Conservation (phyloP, 1,284 basidiomycete species). For the Heliocybe sulcata region DNA sequence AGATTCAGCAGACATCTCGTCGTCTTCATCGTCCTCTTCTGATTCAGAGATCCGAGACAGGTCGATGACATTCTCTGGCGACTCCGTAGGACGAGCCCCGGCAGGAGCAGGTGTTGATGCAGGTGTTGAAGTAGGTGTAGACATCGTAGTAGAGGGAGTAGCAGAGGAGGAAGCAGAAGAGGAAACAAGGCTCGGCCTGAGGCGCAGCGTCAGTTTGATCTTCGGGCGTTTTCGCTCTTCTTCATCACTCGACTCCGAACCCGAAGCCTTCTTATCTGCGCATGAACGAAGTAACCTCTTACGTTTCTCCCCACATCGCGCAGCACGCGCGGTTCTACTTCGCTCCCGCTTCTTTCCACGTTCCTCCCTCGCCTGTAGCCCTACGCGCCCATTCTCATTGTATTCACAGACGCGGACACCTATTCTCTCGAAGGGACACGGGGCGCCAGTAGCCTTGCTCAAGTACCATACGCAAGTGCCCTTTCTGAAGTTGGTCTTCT, state of each 20-base stretch:
- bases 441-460: slow-evolving; percentile 61
- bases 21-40: slow-evolving; percentile 18
- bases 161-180: slow-evolving; percentile 14
- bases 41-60: slow-evolving; percentile 28
- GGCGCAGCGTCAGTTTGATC: slow-evolving; percentile 60
- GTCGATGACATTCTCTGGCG: slow-evolving; percentile 29
- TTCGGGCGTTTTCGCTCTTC: slow-evolving; percentile 47
- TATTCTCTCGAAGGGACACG: slow-evolving; percentile 64
- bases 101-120: slow-evolving; percentile 14
- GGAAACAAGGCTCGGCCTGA: slow-evolving; percentile 38
- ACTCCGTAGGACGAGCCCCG: neutral
- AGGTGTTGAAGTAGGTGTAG: slow-evolving; percentile 7
- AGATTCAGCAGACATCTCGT: slow-evolving; percentile 21
- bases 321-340: slow-evolving; percentile 26
- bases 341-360: slow-evolving; percentile 34
- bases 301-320: slow-evolving; percentile 60
- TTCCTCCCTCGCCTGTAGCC: slow-evolving; percentile 14
- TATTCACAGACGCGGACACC: slow-evolving; percentile 69
- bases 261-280: slow-evolving; percentile 30
- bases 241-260: slow-evolving; percentile 31
- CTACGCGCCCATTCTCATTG: slow-evolving; percentile 38
- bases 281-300: slow-evolving; percentile 53
- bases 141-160: slow-evolving; percentile 15
- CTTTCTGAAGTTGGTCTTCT: slow-evolving; percentile 66
- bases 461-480: slow-evolving; percentile 77